Evolutionary conservation across 805 yeast species (phyloP), one percentile per base, ranked within the genome.

Genomic region (Saccharomycopsis javanensis): DNA sequence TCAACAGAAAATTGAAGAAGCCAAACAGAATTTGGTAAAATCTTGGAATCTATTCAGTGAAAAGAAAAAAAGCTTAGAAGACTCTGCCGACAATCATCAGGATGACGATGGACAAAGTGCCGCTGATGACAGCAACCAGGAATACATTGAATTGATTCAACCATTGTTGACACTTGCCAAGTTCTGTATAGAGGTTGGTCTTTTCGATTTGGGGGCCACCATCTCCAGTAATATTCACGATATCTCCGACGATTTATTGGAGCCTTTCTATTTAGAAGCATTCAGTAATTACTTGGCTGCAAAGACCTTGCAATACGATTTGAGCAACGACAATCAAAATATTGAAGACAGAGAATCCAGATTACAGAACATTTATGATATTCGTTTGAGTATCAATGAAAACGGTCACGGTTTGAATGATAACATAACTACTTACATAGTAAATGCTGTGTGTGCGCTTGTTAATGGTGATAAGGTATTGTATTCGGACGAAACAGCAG

Each of bases 201-300:
- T 80, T 62, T 83, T 81, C 65, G 96, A 87, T 38, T 64, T 77
- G 16, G 87, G 87, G 2, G 72, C 80, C 3, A 77, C 79, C n/a
- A 82, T 89, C n/a, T 76, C 89, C 11, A 71, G 77, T 16, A 77
- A 78, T 27, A 75, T 85, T 16, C 84, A 85, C 64, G 92, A 86
- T 60, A 79, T 92, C 51, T 90, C 92, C 71, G 97, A 92, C 64
- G 85, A 83, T 64, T 81, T 88, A 60, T 74, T 88, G 57, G 98
- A 94, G 65, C 78, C 85, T 42, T 86, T 79, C 66, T 94, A 94
- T 68, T 72, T 90, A 62, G 95, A 88, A 66, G 95, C 94, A 0
- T 80, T 91, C 64, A 82, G 94, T 0, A 77, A 83, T 65, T 74
- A 81, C 61, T 70, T 86, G 55, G 68, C 71, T 16, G 72, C 78